Conservation (phyloP, 169 alveolate genomes). For the Eimeria praecox region DNA sequence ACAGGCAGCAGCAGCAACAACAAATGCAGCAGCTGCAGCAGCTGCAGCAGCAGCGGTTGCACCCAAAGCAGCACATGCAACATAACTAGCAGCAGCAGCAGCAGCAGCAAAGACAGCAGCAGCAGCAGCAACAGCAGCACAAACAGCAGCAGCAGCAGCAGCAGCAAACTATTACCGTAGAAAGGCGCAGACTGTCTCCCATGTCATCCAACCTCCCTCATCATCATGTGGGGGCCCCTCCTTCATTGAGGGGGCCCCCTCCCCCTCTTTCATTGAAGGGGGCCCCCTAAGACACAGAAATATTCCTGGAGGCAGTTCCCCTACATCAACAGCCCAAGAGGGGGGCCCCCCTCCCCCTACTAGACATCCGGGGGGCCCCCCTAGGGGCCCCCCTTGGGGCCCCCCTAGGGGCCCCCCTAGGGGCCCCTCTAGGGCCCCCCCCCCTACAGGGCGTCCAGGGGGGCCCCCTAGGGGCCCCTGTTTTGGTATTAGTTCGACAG, state of each 20-base stretch:
- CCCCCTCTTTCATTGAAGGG: too few species aligned
- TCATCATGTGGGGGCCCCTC: constrained; percentile 8
- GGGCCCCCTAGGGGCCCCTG: not conserved
- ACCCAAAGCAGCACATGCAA: not conserved
- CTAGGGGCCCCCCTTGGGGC: not conserved
- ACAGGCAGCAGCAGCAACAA: not conserved
- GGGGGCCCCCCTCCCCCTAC: too few species aligned
- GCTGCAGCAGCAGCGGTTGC: not conserved
- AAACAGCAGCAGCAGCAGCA: not conserved
- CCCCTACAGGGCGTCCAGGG: too few species aligned
- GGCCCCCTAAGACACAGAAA: too few species aligned
- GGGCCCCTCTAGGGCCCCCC: not conserved
- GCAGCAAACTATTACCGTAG: not conserved
- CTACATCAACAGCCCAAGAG: too few species aligned
- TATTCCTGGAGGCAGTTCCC: too few species aligned
- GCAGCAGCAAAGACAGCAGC: constrained; percentile 9
- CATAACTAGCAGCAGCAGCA: not conserved
- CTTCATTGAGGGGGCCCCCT: constrained; percentile 5
- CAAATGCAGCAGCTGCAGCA: not conserved
- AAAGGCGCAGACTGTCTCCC: constrained; percentile 36
- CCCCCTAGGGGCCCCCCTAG: not conserved
- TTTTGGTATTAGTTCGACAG: constrained; percentile 5
- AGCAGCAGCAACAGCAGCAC: not conserved
- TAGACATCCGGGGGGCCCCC: constrained; percentile 35
- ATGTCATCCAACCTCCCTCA: not conserved